phyloP scores from a whole-genome alignment of 768 basidiomycete species.

The Mycena metata region DNA sequence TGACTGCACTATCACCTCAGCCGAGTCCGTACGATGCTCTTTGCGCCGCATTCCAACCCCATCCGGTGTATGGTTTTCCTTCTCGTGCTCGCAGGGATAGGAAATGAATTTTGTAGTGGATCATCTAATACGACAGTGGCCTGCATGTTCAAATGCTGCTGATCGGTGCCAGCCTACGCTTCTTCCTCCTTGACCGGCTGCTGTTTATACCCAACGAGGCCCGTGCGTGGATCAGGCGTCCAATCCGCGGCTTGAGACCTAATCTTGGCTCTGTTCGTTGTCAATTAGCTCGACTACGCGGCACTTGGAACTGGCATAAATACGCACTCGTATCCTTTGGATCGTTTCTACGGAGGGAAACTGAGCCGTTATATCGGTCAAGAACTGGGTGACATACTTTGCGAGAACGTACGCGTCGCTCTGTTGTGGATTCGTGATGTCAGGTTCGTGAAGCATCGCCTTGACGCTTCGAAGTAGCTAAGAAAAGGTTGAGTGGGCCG shows the following conservation, averaged over 20 bases:
- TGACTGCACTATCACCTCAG: too few species aligned
- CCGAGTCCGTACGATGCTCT: too few species aligned
- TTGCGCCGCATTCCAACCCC: too few species aligned
- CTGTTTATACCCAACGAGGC: slow-evolving; percentile 10
- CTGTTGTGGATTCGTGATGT: background rate
- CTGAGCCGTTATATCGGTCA: too few species aligned
- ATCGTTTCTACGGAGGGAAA: slow-evolving; percentile 4
- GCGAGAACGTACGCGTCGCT: slow-evolving; percentile 4
- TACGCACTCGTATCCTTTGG: slow-evolving; percentile 17
- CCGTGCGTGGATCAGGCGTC: slow-evolving; percentile 14
- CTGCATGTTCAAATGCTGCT: too few species aligned
- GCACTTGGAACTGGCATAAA: too few species aligned
- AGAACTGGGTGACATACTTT: slow-evolving; percentile 2
- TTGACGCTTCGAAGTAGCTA: slow-evolving; percentile 5
- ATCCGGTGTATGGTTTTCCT: too few species aligned
- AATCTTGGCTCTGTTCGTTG: background rate
- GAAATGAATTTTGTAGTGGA: too few species aligned
- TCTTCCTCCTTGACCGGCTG: background rate
- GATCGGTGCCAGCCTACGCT: too few species aligned
- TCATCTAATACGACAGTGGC: too few species aligned
- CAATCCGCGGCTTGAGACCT: slow-evolving; percentile 4
- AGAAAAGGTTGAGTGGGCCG: background rate
- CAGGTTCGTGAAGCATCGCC: slow-evolving; percentile 2
- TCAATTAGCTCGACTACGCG: too few species aligned
- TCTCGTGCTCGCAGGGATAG: too few species aligned